Base-by-base conservation (phyloP, 1,139 yeast genomes). In the Candida freyschussii region DNA sequence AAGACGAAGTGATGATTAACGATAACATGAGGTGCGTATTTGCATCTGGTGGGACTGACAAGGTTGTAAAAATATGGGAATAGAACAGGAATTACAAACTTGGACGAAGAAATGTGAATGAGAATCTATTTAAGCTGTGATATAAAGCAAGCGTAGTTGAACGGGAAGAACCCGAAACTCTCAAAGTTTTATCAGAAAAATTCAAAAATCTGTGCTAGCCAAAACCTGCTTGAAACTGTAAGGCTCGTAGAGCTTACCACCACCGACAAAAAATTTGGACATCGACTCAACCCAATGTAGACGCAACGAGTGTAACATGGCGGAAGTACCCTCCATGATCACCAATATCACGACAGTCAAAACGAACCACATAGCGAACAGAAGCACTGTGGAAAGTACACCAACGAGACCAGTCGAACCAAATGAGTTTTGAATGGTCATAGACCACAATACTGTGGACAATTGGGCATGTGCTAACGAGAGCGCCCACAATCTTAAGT, bases 231-330 rank as follows among this genome's bases (percentile, higher is more conserved):
- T 50, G 42, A 87, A 84, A 8, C 75, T 63, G 55, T 86, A 89
- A 20, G 98, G 98, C 42, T 75, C 78, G 57, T 85, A 91, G 1
- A 86, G 77, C 41, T 78, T 72, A 33, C 98, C 98, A 55, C 91
- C 97, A 48, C 98, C 98, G 52, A 83, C 86, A 53, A 91, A 93
- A 59, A 85, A 93, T 63, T 93, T 93, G 31, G 96, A 87, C 97
- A 93, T 93, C 20, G 96, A 89, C 62, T 93, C 99, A 36, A 93
- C 98, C 99, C 99, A 91, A 59, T 91, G 98, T 55, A 91, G 67
- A 61, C 98, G 83, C 52, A 93, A 72, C 17, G 96, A 84, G 62
- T 93, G 99, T 52, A 93, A 72, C 98, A 93, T 93, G 18, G 98
- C 98, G 26, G 95, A 84, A 0, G 98, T 93, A 33, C 99, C 99